A percentile compares a stretch with the other conserved stretches of the same genome.
Evolutionary conservation across 257 asterid species (phyloP).

Genomic region (Nicotiana tabacum): DNA sequence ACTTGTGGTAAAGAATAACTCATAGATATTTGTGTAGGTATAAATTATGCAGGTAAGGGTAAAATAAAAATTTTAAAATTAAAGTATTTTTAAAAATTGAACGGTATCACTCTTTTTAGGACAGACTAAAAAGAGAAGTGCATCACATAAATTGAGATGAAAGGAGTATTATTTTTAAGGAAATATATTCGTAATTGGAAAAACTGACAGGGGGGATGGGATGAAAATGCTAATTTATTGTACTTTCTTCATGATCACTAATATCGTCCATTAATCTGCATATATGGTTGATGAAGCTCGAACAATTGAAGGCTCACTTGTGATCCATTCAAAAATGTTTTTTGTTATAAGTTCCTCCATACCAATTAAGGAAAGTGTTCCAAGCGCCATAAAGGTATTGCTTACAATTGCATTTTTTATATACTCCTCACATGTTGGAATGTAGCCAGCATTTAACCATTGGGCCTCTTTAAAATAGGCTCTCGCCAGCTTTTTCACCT

Average conservation of each 20-base stretch:
- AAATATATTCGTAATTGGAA: no score
- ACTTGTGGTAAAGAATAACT: no score
- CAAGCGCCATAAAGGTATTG: conserved; percentile 10
- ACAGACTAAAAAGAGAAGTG: no score
- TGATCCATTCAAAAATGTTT: conserved; percentile 27
- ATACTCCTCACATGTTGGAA: background rate
- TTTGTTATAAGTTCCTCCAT: conserved; percentile 17
- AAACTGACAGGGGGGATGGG: no score
- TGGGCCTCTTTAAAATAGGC: background rate
- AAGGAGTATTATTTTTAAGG: no score
- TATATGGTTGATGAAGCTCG: conserved; percentile 17
- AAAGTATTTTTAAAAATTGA: no score
- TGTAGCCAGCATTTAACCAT: background rate
- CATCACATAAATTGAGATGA: no score
- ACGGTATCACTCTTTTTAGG: no score
- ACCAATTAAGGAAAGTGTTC: conserved; percentile 26
- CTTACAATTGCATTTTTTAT: conserved; percentile 17
- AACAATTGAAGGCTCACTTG: conserved; percentile 14
- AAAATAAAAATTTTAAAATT: no score
- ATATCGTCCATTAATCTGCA: conserved; percentile 31
- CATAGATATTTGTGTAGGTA: no score
- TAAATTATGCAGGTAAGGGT: no score
- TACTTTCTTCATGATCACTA: conserved; percentile 23
- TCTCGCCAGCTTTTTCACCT: background rate
- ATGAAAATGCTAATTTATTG: background rate